A percentile compares a stretch with the other conserved stretches of the same genome.
These are phyloP conservation scores for Sclerotinia minor DNA, from an alignment of 2,329 filamentous ascomycete species.

Conservation along the genomic window DNA sequence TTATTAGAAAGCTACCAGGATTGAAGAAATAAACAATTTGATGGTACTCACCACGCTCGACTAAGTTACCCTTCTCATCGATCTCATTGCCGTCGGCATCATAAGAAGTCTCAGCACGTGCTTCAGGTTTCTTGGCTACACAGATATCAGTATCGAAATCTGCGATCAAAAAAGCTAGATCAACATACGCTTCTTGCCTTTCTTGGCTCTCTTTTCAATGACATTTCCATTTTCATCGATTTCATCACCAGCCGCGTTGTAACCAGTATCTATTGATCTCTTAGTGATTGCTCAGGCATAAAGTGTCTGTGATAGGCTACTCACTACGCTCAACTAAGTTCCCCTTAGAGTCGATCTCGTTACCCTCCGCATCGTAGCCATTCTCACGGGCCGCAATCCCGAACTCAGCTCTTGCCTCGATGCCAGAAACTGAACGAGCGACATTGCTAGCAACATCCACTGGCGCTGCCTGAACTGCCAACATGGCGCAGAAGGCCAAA, in stretches of 20 bases:
- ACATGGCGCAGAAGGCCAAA: conserved; percentile 34
- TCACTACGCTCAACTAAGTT: conserved; percentile 1
- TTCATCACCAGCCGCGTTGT: conserved; percentile 10
- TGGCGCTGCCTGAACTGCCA: conserved; percentile 34
- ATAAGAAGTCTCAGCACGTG: conserved; percentile 15
- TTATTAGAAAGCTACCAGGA: not conserved
- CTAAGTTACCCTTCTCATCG: not conserved
- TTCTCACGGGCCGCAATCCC: not conserved
- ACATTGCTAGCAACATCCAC: conserved; percentile 16
- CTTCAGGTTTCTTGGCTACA: not conserved
- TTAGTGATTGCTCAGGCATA: not conserved
- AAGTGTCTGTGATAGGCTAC: not conserved
- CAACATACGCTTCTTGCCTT: not conserved
- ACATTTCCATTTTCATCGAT: too few species aligned
- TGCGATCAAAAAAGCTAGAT: not conserved
- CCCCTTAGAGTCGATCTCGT: conserved; percentile 14
- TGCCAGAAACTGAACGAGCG: conserved; percentile 21
- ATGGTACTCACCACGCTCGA: not conserved
- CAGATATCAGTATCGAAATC: not conserved
- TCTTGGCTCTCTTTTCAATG: too few species aligned
- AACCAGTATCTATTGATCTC: not conserved
- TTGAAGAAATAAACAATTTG: not conserved
- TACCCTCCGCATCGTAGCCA: conserved; percentile 1
- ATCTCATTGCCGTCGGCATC: conserved; percentile 31
- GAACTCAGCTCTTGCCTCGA: conserved; percentile 17